phyloP scores from a whole-genome alignment of 176 grass and related monocot species.

The Triticum urartu region DNA sequence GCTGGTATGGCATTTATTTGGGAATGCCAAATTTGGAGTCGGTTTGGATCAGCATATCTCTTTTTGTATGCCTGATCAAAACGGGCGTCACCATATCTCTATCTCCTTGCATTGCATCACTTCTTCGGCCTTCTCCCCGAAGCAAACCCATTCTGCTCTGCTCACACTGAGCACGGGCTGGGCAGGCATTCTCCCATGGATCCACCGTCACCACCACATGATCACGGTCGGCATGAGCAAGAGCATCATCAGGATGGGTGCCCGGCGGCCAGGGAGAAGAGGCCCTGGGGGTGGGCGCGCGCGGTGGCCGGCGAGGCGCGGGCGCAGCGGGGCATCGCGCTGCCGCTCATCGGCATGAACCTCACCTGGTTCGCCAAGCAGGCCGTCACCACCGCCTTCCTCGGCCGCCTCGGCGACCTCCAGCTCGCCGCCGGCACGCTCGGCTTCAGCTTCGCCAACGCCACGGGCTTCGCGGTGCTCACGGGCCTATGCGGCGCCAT shows the following conservation, averaged over 20 bases:
- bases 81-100: neutral
- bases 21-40: neutral
- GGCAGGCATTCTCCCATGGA: slow-evolving; percentile 14
- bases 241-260: neutral
- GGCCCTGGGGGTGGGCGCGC: neutral
- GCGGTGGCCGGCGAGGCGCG: slow-evolving; percentile 42
- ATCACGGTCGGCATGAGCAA: neutral
- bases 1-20: neutral
- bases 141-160: neutral
- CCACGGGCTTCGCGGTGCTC: slow-evolving; percentile 82
- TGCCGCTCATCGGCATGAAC: slow-evolving; percentile 79
- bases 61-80: neutral
- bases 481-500: slow-evolving; percentile 77
- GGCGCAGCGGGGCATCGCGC: slow-evolving; percentile 63
- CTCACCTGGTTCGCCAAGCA: slow-evolving; percentile 81
- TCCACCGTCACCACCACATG: neutral
- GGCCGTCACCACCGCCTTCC: slow-evolving; percentile 69
- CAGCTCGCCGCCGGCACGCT: slow-evolving; percentile 75
- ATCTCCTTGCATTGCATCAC: neutral
- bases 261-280: neutral
- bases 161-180: neutral
- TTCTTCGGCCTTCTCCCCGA: neutral
- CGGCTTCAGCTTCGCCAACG: slow-evolving; percentile 86
- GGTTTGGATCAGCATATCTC: neutral
- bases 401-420: slow-evolving; percentile 71